phyloP scores from a whole-genome alignment of 2,329 filamentous ascomycete species.

The Penicillium decumbens region DNA sequence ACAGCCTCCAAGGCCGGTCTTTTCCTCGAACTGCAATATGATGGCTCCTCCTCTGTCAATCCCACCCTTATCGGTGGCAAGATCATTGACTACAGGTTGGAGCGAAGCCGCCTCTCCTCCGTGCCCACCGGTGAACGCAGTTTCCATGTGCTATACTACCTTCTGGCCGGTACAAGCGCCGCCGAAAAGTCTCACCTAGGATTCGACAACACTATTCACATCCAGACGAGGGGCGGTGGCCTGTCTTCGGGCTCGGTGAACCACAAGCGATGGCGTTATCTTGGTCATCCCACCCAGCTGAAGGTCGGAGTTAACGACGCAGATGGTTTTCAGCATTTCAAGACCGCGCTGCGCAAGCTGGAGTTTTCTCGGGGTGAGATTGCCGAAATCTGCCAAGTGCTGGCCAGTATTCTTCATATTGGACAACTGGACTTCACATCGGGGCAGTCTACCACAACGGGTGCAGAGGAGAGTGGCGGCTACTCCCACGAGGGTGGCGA shows the following conservation, averaged over 20 bases:
- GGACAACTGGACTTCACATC: conserved; percentile 92
- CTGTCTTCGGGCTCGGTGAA: conserved; percentile 51
- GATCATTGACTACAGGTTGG: conserved; percentile 85
- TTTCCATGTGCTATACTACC: conserved; percentile 93
- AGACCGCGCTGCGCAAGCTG: conserved; percentile 86
- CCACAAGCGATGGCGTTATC: conserved; percentile 90
- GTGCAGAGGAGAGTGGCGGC: conserved; percentile 86
- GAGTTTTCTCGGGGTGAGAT: conserved; percentile 93
- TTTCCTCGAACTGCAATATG: conserved; percentile 95
- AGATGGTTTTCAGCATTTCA: conserved; percentile 96
- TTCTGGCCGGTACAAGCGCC: conserved; percentile 82
- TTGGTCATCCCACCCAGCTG: conserved; percentile 92
- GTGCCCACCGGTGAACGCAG: conserved; percentile 95
- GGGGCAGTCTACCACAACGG: conserved; percentile 70
- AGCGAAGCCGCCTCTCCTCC: conserved; percentile 82
- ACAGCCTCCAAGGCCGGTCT: conserved; percentile 93
- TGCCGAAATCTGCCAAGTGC: conserved; percentile 90
- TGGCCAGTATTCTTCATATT: conserved; percentile 93
- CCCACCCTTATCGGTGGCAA: conserved; percentile 91
- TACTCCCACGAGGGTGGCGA: conserved; percentile 94
- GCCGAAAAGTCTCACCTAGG: conserved; percentile 85
- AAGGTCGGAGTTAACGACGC: conserved; percentile 96
- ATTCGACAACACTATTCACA: conserved; percentile 48
- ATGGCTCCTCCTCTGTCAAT: conserved; percentile 76
- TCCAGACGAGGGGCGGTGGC: conserved; percentile 43